Evolutionary conservation across 192 early-diverging fungal genomes (phyloP).

Genomic region (Phlyctochytrium planicorne): DNA sequence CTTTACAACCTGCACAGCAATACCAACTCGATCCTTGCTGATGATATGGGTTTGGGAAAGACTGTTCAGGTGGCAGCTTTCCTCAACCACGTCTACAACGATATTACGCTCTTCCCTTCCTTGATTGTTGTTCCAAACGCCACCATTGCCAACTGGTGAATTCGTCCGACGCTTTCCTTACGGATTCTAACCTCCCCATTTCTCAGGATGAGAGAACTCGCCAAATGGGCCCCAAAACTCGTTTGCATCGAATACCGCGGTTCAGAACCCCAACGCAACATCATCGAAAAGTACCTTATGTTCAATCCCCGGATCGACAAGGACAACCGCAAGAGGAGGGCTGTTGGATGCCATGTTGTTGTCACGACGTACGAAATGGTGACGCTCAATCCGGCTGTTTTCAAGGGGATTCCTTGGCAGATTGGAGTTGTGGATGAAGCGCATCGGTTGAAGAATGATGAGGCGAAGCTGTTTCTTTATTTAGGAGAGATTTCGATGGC

Average conservation of each 20-base stretch:
- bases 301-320: too few relatives aligned
- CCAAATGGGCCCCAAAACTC: slow-evolving; percentile 67
- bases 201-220: slow-evolving; percentile 68
- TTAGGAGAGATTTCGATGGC: slow-evolving; percentile 48
- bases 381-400: slow-evolving; percentile 39
- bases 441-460: slow-evolving; percentile 75
- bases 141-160: slow-evolving; percentile 69
- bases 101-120: slow-evolving; percentile 56
- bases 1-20: slow-evolving; percentile 63
- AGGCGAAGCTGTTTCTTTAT: slow-evolving; percentile 51
- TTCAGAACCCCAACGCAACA: slow-evolving; percentile 31
- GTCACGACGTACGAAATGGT: slow-evolving; percentile 66
- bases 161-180: too few relatives aligned
- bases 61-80: slow-evolving; percentile 72
- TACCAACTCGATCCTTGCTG: slow-evolving; percentile 64
- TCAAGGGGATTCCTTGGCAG: slow-evolving; percentile 57
- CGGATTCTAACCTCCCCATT: too few relatives aligned
- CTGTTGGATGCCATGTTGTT: slow-evolving; percentile 67
- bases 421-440: slow-evolving; percentile 73
- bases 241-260: slow-evolving; percentile 59
- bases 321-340: slow-evolving; percentile 3
- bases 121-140: slow-evolving; percentile 67
- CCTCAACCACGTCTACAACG: slow-evolving; percentile 43
- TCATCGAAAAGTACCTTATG: slow-evolving; percentile 58
- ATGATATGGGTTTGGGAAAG: slow-evolving; percentile 79